Base-by-base conservation (phyloP, 306 rosid genomes). In the Cucurbita ficifolia region DNA sequence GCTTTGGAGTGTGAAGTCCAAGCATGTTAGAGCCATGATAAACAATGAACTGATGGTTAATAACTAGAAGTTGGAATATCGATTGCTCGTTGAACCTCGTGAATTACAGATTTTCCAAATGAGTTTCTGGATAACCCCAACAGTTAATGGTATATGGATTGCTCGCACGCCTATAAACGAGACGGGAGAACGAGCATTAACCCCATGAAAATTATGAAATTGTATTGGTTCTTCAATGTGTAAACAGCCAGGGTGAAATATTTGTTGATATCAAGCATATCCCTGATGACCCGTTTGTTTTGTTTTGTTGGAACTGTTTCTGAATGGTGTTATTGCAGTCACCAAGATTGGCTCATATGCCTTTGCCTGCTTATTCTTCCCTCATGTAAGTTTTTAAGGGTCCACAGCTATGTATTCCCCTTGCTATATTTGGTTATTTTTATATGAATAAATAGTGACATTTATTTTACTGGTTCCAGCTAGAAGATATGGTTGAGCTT, bases 261-360 rank as follows among this genome's bases (percentile, higher is more conserved):
- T 49, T 45, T 70, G 16, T 70, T 33, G 58, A 53, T 46, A 50
- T 54, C 77, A 50, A 75, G 64, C 65, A 60, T 48, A 83, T 76
- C 84, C 56, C 73, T 21, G 57, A 73, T 71, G 82, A 87, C 76
- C 79, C 61, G 42, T 81, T 64, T 76, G 38, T 57, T 67, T 78
- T 81, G 83, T 82, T 81, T 68, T 80, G 57, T 79, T 55, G 85
- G 77, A 76, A 79, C 81, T 73, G 69, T 75, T 76, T 62, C 29
- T 51, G 42, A 80, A 51, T 70, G 77, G 45, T 24, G 72, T 61
- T 53, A 68, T 53, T 59, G 78, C 73, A 48, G 49, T 71, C 72
- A 54, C 75, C 39, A 43, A 75, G 61, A 61, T 21, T 46, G 46
- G 52, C 63, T 71, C 55, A 18, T 17, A 21, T 73, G 65, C 53